Percentiles rank a stretch among this genome's conserved stretches.
phyloP scores from a whole-genome alignment of 495 filamentous ascomycete species.

The Cudoniella acicularis region DNA sequence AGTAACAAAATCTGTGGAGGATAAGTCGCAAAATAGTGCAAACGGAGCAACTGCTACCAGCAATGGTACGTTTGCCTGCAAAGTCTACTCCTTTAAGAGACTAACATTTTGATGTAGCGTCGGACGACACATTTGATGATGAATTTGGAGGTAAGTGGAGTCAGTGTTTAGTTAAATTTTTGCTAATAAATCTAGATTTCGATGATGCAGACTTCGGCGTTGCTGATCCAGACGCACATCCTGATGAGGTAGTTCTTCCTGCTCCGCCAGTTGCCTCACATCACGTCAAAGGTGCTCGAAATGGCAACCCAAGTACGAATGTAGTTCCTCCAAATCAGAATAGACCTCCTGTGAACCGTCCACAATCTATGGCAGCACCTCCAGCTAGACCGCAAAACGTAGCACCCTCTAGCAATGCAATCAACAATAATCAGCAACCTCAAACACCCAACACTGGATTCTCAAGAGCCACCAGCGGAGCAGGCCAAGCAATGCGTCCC shows the following conservation, averaged over 20 bases:
- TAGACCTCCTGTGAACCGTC: conserved; percentile 24
- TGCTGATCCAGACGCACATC: conserved; percentile 49
- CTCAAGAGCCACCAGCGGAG: conserved; percentile 14
- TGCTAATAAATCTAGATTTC: conserved; percentile 45
- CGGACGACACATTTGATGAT: conserved; percentile 48
- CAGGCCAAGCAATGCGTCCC: conserved; percentile 12
- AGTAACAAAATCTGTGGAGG: conserved; percentile 17
- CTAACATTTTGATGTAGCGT: conserved; percentile 23
- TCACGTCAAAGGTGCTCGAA: conserved; percentile 16
- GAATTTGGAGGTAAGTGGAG: conserved; percentile 63
- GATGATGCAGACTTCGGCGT: conserved; percentile 72
- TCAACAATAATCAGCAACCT: conserved; percentile 10
- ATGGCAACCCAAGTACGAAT: background rate
- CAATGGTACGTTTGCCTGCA: conserved; percentile 6
- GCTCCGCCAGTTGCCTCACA: conserved; percentile 13
- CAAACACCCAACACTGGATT: conserved; percentile 24
- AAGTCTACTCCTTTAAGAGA: background rate
- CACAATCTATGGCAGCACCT: conserved; percentile 13
- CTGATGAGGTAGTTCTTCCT: conserved; percentile 50
- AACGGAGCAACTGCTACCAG: conserved; percentile 28
- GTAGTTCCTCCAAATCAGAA: conserved; percentile 16
- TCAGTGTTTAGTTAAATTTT: conserved; percentile 12
- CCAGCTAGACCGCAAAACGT: conserved; percentile 4
- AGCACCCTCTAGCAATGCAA: background rate
- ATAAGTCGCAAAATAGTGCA: conserved; percentile 34